Conservation (phyloP, 495 filamentous ascomycete species). For the Thermothielavioides terrestris region DNA sequence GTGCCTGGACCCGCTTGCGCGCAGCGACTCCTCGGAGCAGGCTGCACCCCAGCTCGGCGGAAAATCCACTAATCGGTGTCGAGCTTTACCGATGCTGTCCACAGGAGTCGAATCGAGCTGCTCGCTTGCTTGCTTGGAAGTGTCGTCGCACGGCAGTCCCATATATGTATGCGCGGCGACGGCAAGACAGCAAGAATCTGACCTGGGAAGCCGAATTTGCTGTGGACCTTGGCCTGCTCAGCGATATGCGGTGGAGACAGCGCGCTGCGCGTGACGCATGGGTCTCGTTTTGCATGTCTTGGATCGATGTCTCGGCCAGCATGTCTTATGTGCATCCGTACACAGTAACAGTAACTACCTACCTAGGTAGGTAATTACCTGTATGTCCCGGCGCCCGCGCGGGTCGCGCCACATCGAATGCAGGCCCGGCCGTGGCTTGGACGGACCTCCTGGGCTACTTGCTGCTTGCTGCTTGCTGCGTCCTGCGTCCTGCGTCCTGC, state of each 20-base stretch:
- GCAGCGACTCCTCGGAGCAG: slow-evolving; percentile 13
- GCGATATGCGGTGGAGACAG: no score
- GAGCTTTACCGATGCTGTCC: no score
- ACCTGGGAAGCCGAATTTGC: no score
- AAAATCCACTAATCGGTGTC: slow-evolving; percentile 3
- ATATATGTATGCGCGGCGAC: slow-evolving; percentile 5
- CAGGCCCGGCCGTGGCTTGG: slow-evolving; percentile 11
- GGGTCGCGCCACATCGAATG: slow-evolving; percentile 15
- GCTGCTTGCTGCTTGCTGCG: slow-evolving; percentile 7
- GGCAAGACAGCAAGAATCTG: no score
- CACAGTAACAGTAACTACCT: no score
- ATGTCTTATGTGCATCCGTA: no score
- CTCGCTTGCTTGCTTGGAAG: slow-evolving; percentile 6
- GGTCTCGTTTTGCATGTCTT: not conserved
- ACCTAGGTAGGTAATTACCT: no score
- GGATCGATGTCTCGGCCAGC: no score
- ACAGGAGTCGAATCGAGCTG: slow-evolving; percentile 7
- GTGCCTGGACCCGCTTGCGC: slow-evolving; percentile 18
- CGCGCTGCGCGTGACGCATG: not conserved
- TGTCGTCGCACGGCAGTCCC: slow-evolving; percentile 19
- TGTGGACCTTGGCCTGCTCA: no score
- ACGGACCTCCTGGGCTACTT: no score
- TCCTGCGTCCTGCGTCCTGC: slow-evolving; percentile 6
- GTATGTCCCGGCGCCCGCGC: no score
- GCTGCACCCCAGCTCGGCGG: slow-evolving; percentile 5